Percentiles rank a stretch among this genome's conserved stretches.
Conservation (phyloP, 2,329 filamentous ascomycete genomes). For the Exophiala lecanii-corni region DNA sequence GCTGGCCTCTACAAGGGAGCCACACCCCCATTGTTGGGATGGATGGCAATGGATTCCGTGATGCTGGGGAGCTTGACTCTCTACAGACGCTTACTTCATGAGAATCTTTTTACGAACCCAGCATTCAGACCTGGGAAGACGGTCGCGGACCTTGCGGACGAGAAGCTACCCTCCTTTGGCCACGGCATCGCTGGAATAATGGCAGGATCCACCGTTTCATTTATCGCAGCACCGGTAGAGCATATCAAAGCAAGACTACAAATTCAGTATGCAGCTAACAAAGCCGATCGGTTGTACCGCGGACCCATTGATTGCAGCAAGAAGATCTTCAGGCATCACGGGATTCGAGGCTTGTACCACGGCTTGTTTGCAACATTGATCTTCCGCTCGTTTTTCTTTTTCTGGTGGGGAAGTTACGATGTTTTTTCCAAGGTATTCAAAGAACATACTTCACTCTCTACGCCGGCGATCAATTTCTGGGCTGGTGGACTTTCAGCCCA, state of each 20-base stretch:
- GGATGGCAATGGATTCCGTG: slow-evolving; percentile 95
- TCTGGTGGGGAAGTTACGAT: slow-evolving; percentile 97
- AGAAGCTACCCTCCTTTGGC: slow-evolving; percentile 64
- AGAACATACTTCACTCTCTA: slow-evolving; percentile 63
- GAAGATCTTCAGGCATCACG: slow-evolving; percentile 62
- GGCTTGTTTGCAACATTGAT: slow-evolving; percentile 79
- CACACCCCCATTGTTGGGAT: slow-evolving; percentile 84
- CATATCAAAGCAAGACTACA: slow-evolving; percentile 92
- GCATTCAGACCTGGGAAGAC: slow-evolving; percentile 34
- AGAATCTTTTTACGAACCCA: slow-evolving; percentile 67
- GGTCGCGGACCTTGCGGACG: slow-evolving; percentile 16
- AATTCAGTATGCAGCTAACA: slow-evolving; percentile 82
- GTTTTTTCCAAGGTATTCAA: slow-evolving; percentile 67
- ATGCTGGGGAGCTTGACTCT: slow-evolving; percentile 91
- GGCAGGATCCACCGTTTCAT: slow-evolving; percentile 83
- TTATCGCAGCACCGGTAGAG: slow-evolving; percentile 90
- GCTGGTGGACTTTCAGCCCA: slow-evolving; percentile 89
- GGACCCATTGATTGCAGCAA: slow-evolving; percentile 79
- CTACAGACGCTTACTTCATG: slow-evolving; percentile 77
- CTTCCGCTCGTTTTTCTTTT: slow-evolving; percentile 93
- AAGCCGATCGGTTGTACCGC: slow-evolving; percentile 71
- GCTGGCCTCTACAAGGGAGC: slow-evolving; percentile 90
- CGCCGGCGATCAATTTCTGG: slow-evolving; percentile 91
- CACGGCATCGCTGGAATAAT: slow-evolving; percentile 84
- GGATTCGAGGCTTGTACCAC: slow-evolving; percentile 75